phyloP scores from a whole-genome alignment of 768 basidiomycete genomes.

The Mycena chlorophos region DNA sequence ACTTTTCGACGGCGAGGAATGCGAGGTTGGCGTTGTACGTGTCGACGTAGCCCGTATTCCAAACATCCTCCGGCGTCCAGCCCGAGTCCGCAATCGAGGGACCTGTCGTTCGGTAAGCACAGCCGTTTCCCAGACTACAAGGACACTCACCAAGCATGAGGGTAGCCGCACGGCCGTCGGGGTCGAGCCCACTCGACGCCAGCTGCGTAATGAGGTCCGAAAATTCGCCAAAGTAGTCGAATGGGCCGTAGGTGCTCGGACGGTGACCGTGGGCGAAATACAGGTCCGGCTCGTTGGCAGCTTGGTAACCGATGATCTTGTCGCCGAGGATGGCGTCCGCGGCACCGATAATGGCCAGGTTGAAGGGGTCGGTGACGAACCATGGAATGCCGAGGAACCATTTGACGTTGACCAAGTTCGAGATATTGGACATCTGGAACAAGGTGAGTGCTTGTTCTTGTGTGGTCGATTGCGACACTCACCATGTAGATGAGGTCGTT shows the following conservation, averaged over 20 bases:
- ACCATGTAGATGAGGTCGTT: constrained; percentile 50
- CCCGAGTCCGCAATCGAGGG: constrained; percentile 15
- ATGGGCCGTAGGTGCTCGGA: constrained; percentile 15
- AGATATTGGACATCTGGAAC: constrained; percentile 44
- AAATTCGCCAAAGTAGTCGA: constrained; percentile 23
- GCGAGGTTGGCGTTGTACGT: constrained; percentile 13
- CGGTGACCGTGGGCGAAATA: constrained; percentile 25
- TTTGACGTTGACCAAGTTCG: constrained; percentile 41
- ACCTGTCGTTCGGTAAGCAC: neutral
- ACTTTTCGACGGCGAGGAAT: constrained; percentile 22
- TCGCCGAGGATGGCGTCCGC: constrained; percentile 36
- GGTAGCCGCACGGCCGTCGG: neutral
- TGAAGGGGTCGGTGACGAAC: constrained; percentile 8
- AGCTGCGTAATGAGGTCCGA: constrained; percentile 6
- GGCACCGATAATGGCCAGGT: constrained; percentile 27
- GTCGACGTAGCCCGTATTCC: constrained; percentile 16
- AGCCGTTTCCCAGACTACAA: neutral
- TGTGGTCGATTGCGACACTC: neutral
- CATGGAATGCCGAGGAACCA: constrained; percentile 48
- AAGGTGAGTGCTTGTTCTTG: neutral
- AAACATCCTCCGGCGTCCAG: constrained; percentile 24
- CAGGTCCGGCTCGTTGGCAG: constrained; percentile 47
- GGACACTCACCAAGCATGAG: constrained; percentile 4
- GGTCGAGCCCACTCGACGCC: neutral
- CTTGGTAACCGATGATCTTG: constrained; percentile 34